Evolutionary conservation across 2,329 filamentous ascomycete species (phyloP), one percentile per base, ranked within the genome.

Genomic region (Aspergillus texensis): DNA sequence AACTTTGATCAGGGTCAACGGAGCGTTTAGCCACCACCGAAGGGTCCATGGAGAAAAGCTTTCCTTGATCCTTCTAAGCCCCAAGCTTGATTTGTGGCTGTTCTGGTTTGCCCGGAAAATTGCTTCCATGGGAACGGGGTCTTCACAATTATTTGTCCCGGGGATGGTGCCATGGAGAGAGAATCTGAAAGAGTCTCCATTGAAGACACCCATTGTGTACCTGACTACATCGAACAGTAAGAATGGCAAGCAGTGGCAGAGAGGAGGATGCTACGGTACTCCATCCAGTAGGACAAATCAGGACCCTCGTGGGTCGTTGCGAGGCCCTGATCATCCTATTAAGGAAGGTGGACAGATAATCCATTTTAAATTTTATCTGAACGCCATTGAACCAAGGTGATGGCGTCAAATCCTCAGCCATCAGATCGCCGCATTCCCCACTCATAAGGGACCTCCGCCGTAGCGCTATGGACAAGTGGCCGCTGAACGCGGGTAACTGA

Each of bases 351-450:
- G 58, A 57, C 61, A 57, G 52, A 48, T 50, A 45, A 48, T 41
- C 41, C 28, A 43, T 43, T 32, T 52, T 52, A 60, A 50, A 58
- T 65, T 60, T 53, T 62, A 57, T 54, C 36, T 46, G 62, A 64
- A 68, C 34, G 34, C 34, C 65, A 68, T 66, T 66, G 63, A 66
- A 67, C 57, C 62, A 62, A 54, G 46, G 61, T 43, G 61, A 74
- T 75, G 72, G 74, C 73, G 71, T 70, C 63, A 73, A 67, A 67
- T 41, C 54, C 61, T 68, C 66, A 68, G 67, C 68, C 67, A 68
- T 68, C 46, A 68, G 75, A 77, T 77, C 74, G 75, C 70, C 74
- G 72, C 72, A 74, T 75, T 74, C 74, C 65, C 75, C 75, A 77
- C 75, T 66, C 61, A 69, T 70, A 76, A 76, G 74, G 75, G 74